Percentiles rank a stretch among this genome's conserved stretches.
Conservation (phyloP, 768 basidiomycete species). For the Auriscalpium microsporum region DNA sequence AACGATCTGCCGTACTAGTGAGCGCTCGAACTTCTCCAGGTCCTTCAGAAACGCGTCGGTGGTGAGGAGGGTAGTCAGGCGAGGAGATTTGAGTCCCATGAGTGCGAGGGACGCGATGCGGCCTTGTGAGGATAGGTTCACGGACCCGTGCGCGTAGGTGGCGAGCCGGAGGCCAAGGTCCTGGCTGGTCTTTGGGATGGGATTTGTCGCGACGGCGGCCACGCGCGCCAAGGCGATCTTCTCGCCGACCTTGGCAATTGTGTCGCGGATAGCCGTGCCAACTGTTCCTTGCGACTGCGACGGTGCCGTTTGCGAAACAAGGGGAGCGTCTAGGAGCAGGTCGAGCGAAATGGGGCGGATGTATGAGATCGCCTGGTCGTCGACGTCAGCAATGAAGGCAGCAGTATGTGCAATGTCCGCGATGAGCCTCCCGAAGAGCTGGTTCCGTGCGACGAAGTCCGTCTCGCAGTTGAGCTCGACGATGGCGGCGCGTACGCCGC, state of each 20-base stretch:
- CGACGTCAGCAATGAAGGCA: constrained; percentile 55
- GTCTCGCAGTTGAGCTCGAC: constrained; percentile 95
- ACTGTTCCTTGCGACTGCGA: constrained; percentile 36
- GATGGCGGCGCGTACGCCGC: constrained; percentile 69
- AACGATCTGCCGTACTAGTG: constrained; percentile 13
- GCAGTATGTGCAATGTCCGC: constrained; percentile 77
- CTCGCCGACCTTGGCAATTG: constrained; percentile 73
- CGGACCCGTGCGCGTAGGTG: constrained; percentile 12
- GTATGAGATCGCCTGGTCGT: constrained; percentile 14
- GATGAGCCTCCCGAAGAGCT: constrained; percentile 70
- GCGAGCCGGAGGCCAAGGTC: constrained; percentile 8
- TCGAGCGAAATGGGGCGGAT: constrained; percentile 48
- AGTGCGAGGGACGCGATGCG: constrained; percentile 12
- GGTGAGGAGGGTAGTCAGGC: constrained; percentile 2
- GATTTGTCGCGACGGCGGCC: constrained; percentile 8
- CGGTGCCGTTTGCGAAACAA: constrained; percentile 35
- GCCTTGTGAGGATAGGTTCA: constrained; percentile 5
- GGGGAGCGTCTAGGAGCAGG: constrained; percentile 51
- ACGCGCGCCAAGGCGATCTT: constrained; percentile 67
- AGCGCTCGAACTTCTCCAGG: constrained; percentile 12
- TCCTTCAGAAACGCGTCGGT: constrained; percentile 5
- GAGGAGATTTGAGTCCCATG: constrained; percentile 10
- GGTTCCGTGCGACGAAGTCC: constrained; percentile 88
- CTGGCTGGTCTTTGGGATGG: constrained; percentile 16
- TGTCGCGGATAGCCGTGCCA: constrained; percentile 52